These are phyloP conservation scores for Leccinum barrowsii DNA, from an alignment of 768 basidiomycete genomes.

Conservation along the genomic window DNA sequence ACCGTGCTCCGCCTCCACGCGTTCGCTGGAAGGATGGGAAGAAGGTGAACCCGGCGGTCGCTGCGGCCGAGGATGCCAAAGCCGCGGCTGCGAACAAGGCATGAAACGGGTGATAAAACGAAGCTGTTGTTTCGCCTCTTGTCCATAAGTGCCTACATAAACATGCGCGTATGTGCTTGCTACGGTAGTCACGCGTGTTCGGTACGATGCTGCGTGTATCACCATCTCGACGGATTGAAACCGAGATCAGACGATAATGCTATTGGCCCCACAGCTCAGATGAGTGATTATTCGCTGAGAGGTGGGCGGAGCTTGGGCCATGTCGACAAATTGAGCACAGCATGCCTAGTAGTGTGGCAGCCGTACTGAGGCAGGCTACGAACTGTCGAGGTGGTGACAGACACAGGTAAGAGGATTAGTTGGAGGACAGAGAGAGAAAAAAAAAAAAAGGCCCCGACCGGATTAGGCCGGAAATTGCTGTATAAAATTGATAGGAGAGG, in stretches of 20 bases:
- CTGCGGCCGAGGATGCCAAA: constrained; percentile 87
- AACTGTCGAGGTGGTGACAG: not conserved
- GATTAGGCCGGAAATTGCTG: not conserved
- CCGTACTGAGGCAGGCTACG: not conserved
- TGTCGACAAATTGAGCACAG: not conserved
- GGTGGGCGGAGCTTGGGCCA: not conserved
- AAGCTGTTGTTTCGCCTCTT: constrained; percentile 1
- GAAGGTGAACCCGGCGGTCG: constrained; percentile 95
- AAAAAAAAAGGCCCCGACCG: not conserved
- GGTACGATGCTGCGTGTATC: not conserved
- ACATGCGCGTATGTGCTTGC: not conserved
- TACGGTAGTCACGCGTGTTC: not conserved
- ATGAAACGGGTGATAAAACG: constrained; percentile 29
- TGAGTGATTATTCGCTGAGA: not conserved
- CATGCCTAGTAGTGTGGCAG: not conserved
- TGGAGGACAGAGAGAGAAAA: no score
- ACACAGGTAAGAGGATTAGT: not conserved
- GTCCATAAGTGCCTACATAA: not conserved
- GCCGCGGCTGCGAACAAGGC: constrained; percentile 52
- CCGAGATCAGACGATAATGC: not conserved
- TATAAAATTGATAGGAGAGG: not conserved
- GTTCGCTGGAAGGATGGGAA: constrained; percentile 94
- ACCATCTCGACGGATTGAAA: not conserved
- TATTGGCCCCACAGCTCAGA: not conserved
- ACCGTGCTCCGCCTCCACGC: constrained; percentile 95